These are phyloP conservation scores for Fusarium bactridioides DNA, from an alignment of 2,329 filamentous ascomycete genomes.

Conservation along the genomic window DNA sequence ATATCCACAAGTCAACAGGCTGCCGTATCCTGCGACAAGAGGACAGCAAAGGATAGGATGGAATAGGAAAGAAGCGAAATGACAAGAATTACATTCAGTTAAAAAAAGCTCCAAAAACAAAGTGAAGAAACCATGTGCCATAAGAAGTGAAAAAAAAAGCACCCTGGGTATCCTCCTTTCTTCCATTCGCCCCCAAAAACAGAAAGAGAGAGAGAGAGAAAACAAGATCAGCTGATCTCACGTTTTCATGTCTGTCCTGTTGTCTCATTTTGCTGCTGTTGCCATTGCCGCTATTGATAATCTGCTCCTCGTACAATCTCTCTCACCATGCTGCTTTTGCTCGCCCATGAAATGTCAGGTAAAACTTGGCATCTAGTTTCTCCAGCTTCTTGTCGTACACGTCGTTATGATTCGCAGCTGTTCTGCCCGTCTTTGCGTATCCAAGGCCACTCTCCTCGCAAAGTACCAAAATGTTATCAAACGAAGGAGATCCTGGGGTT, in stretches of 20 bases:
- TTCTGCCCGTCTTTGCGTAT: neutral
- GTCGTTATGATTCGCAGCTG: constrained; percentile 21
- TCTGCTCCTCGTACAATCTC: constrained; percentile 34
- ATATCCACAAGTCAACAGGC: neutral
- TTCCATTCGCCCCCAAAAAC: constrained; percentile 4
- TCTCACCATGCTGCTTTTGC: constrained; percentile 5
- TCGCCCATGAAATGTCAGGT: neutral
- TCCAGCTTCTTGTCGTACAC: constrained; percentile 34
- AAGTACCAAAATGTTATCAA: constrained; percentile 17
- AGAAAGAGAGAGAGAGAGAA: constrained; percentile 3
- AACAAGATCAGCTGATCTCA: neutral
- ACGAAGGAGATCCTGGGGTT: constrained; percentile 24
- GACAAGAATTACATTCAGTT: constrained; percentile 17
- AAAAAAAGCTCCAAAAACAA: constrained; percentile 3
- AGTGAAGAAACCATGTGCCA: constrained; percentile 20
- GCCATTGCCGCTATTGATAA: neutral
- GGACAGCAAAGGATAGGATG: constrained; percentile 7
- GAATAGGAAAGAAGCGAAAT: constrained; percentile 4
- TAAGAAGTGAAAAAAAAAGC: constrained; percentile 34
- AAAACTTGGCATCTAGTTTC: constrained; percentile 5
- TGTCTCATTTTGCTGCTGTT: neutral
- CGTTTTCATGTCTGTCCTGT: neutral
- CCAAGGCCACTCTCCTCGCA: neutral
- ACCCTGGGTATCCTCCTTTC: constrained; percentile 35
- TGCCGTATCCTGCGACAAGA: neutral